A percentile compares a stretch with the other conserved stretches of the same genome.
phyloP scores from a whole-genome alignment of 1,284 basidiomycete species.

The Pyrrhoderma lamaoense region DNA sequence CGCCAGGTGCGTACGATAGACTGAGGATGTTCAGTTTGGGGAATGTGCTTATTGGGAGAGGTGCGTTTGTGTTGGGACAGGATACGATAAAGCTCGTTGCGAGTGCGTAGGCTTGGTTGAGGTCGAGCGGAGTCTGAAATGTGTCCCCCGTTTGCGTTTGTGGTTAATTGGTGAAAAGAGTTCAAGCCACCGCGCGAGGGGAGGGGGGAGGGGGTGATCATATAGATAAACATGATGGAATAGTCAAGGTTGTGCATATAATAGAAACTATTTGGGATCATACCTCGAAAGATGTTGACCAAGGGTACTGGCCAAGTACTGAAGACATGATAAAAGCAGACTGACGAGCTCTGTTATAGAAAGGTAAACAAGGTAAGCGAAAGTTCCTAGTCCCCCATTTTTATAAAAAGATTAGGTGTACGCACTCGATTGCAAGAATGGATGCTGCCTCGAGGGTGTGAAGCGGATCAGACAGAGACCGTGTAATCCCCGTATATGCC shows the following conservation, averaged over 20 bases:
- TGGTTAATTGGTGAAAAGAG: slow-evolving; percentile 11
- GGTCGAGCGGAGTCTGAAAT: slow-evolving; percentile 39
- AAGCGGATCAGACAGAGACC: slow-evolving; percentile 34
- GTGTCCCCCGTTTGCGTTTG: no score
- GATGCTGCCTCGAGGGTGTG: slow-evolving; percentile 33
- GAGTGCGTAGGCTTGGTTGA: slow-evolving; percentile 41
- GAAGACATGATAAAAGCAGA: slow-evolving; percentile 45
- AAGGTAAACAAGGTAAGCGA: not conserved
- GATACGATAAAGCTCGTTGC: slow-evolving; percentile 35
- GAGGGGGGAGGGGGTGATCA: no score
- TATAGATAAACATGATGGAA: no score
- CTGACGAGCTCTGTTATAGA: slow-evolving; percentile 33
- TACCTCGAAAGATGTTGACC: slow-evolving; percentile 50
- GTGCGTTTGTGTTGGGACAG: slow-evolving; percentile 43
- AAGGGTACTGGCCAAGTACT: slow-evolving; percentile 39
- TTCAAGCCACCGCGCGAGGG: not conserved
- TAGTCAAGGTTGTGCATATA: no score
- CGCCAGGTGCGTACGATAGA: slow-evolving; percentile 18
- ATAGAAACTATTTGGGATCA: slow-evolving; percentile 20
- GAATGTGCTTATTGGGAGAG: slow-evolving; percentile 36
- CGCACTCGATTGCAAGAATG: slow-evolving; percentile 36
- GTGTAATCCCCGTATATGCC: slow-evolving; percentile 49
- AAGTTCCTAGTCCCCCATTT: not conserved
- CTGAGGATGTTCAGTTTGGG: slow-evolving; percentile 26
- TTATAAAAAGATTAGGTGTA: not conserved